Percentiles rank a stretch among this genome's conserved stretches.
phyloP scores from a whole-genome alignment of 805 yeast genomes.

The Ogataea haglerorum region DNA sequence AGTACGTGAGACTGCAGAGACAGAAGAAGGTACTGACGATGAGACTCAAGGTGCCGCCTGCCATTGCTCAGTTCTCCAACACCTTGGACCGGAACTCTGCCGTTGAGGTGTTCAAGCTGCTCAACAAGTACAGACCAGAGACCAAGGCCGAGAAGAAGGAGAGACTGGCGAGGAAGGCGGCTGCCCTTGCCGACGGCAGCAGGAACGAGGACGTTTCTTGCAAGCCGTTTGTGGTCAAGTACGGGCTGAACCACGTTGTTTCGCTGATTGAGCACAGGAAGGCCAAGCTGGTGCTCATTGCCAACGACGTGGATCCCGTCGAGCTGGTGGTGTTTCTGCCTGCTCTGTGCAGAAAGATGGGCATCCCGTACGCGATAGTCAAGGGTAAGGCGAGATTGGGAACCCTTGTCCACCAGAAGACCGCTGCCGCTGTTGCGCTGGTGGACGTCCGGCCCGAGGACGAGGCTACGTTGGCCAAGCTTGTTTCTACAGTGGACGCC shows the following conservation, averaged over 20 bases:
- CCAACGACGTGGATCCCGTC: conserved; percentile 98
- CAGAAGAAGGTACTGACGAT: conserved; percentile 93
- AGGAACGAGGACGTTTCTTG: conserved; percentile 81
- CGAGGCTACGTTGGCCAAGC: conserved; percentile 89
- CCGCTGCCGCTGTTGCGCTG: conserved; percentile 94
- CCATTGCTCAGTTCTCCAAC: conserved; percentile 94
- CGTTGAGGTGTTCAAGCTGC: conserved; percentile 91
- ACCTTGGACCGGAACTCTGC: conserved; percentile 99
- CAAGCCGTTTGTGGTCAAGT: conserved; percentile 96
- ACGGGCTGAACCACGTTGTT: conserved; percentile 99
- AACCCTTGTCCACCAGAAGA: conserved; percentile 95
- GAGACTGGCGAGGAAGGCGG: conserved; percentile 95
- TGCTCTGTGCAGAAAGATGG: conserved; percentile 99
- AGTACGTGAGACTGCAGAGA: conserved; percentile 96
- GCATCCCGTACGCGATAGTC: conserved; percentile 97
- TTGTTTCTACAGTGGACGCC: conserved; percentile 88
- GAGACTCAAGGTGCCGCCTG: conserved; percentile 99
- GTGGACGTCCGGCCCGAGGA: conserved; percentile 94
- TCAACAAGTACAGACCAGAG: conserved; percentile 99
- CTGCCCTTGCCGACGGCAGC: too few species aligned
- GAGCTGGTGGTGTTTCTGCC: conserved; percentile 97
- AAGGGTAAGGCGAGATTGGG: conserved; percentile 99
- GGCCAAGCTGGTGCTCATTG: conserved; percentile 95
- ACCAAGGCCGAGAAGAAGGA: conserved; percentile 96
- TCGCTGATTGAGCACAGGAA: conserved; percentile 97